Evolutionary conservation across 495 filamentous ascomycete genomes (phyloP), one percentile per base, ranked within the genome.

Genomic region (Aspergillus sparsus): DNA sequence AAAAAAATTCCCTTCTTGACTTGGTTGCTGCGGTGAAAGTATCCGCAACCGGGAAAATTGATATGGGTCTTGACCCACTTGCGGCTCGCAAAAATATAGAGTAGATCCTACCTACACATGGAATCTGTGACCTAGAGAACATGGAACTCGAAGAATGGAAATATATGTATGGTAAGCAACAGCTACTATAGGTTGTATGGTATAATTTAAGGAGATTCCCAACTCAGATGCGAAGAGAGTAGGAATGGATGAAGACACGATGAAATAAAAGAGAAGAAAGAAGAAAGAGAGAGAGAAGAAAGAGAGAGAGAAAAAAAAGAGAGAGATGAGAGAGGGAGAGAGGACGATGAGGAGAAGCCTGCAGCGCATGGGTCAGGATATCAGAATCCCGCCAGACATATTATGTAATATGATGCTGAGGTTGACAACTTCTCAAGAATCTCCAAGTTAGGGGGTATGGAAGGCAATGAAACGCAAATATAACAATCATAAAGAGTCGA

Each of bases 351-450:
- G 58, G 64, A 66, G 58, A 66, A 66, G 68, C 60, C 44, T 53
- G 41, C 46, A 57, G 54, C 59, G 47, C 39, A 63, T 49, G 61
- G 61, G 58, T 62, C 58, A 60, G 66, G 66, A 68, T 66, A 69
- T 66, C 62, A 64, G 39, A 60, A 62, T 58, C 49, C 60, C 58
- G 3, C 60, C 50, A 55, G 54, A 60, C 64, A 60, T 54, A 42
- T 56, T 67, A 66, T 62, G 60, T 67, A 65, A 60, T 58, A 50
- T 62, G 51, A 57, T 62, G 60, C 61, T 52, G 56, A 60, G 63
- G 62, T 60, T 45, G 45, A 51, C 52, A 67, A 67, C 60, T 64
- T 67, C 58, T 62, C 55, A 63, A 60, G 45, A 55, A 65, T 62
- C 44, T 55, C 62, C 18, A 5, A 47, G 53, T 52, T 34, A 18